These are phyloP conservation scores for Ceratobasidium sp. DNA, from an alignment of 1,284 basidiomycete species.

Conservation along the genomic window DNA sequence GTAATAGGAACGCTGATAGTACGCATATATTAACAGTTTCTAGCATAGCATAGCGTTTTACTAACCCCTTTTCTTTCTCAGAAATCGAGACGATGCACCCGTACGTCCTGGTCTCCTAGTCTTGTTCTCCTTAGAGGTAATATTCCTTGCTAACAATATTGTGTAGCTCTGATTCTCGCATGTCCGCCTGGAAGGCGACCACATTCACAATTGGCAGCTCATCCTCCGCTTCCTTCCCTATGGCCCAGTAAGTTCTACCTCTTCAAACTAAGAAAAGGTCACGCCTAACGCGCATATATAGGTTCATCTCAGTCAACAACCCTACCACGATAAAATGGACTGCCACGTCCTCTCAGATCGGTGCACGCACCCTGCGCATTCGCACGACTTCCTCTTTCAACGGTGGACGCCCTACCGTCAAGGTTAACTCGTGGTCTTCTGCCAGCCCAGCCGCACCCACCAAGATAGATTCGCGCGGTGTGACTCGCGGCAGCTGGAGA, in stretches of 20 bases:
- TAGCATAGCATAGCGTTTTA: neutral
- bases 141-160: too few relatives aligned
- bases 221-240: conserved; percentile 55
- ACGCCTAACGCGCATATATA: neutral
- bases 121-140: too few relatives aligned
- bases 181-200: neutral
- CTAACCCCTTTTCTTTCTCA: neutral
- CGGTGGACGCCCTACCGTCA: conserved; percentile 37
- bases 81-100: conserved; percentile 36
- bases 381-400: conserved; percentile 36
- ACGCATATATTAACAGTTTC: neutral
- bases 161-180: neutral
- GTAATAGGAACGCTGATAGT: conserved; percentile 59
- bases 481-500: conserved; percentile 40
- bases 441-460: conserved; percentile 35
- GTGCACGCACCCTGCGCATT: conserved; percentile 29
- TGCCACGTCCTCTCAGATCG: conserved; percentile 17
- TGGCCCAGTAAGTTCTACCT: conserved; percentile 52
- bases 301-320: conserved; percentile 56
- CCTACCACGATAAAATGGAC: conserved; percentile 46
- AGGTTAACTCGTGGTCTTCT: conserved; percentile 44
- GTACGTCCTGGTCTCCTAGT: conserved; percentile 1
- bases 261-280: neutral
- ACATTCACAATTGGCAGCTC: conserved; percentile 57
- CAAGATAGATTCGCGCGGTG: conserved; percentile 45